phyloP scores from a whole-genome alignment of 2,329 filamentous ascomycete species.

The Cercospora nicotianae region DNA sequence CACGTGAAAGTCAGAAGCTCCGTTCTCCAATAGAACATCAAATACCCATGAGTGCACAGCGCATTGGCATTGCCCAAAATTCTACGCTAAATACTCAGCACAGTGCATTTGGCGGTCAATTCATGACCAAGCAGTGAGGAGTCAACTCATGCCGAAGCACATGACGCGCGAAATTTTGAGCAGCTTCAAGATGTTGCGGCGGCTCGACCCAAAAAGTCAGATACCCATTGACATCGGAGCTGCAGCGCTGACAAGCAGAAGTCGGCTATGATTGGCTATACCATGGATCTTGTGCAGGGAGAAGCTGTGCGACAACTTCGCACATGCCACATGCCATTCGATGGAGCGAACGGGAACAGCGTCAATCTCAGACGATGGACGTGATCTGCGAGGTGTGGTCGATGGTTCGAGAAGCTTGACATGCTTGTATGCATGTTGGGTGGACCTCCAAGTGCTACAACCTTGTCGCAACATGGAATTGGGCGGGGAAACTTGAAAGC shows the following conservation, averaged over 20 bases:
- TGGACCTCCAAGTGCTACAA: not conserved
- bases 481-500: not conserved
- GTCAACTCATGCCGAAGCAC: slow-evolving; percentile 1
- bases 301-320: not conserved
- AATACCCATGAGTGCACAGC: not conserved
- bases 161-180: not conserved
- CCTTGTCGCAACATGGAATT: not conserved
- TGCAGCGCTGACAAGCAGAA: not conserved
- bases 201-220: not conserved
- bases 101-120: not conserved
- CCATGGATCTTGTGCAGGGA: not conserved
- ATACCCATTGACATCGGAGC: slow-evolving; percentile 1
- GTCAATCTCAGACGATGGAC: not conserved
- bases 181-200: not conserved
- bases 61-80: not conserved
- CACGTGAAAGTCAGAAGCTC: not conserved
- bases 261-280: not conserved
- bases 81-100: not conserved
- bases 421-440: not conserved
- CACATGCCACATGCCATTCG: not conserved
- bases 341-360: not conserved
- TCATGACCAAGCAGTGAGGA: slow-evolving; percentile 3
- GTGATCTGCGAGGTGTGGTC: not conserved
- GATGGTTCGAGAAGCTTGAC: slow-evolving; percentile 2
- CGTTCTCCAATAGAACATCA: not conserved